Percentiles rank a stretch among this genome's conserved stretches.
Conservation (phyloP, 1,284 basidiomycete species). For the Sanguinoderma infundibulare region DNA sequence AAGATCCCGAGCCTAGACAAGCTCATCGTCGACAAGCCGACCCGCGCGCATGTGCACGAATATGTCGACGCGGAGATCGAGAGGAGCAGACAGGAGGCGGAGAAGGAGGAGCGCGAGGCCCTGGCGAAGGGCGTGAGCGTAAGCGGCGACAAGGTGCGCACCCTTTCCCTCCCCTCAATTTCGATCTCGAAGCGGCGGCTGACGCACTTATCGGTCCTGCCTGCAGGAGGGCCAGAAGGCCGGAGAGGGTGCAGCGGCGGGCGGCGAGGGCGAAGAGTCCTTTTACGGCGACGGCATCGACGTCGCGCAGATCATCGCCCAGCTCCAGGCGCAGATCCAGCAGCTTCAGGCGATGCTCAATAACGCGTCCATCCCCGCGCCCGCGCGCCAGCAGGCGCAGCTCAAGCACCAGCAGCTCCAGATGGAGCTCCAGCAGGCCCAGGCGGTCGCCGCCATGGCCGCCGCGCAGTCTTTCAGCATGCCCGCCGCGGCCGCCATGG, state of each 20-base stretch:
- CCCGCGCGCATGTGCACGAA: constrained; percentile 75
- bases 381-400: constrained; percentile 78
- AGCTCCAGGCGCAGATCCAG: constrained; percentile 77
- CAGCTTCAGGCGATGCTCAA: constrained; percentile 79
- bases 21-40: constrained; percentile 77
- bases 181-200: neutral
- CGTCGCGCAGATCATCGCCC: constrained; percentile 71
- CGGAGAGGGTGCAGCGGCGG: constrained; percentile 11
- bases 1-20: constrained; percentile 88
- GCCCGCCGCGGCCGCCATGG: constrained; percentile 40
- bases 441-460: constrained; percentile 64
- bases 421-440: constrained; percentile 77
- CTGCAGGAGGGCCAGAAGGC: neutral
- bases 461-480: constrained; percentile 36
- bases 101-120: constrained; percentile 22
- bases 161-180: neutral
- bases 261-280: constrained; percentile 49
- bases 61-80: constrained; percentile 88
- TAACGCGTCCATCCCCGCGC: constrained; percentile 69
- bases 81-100: constrained; percentile 70
- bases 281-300: constrained; percentile 63
- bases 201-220: neutral
- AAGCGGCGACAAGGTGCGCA: constrained; percentile 22
- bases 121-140: constrained; percentile 6
- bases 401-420: constrained; percentile 78